These are phyloP conservation scores for Aspergillus cavernicola DNA, from an alignment of 495 filamentous ascomycete species.

Conservation along the genomic window DNA sequence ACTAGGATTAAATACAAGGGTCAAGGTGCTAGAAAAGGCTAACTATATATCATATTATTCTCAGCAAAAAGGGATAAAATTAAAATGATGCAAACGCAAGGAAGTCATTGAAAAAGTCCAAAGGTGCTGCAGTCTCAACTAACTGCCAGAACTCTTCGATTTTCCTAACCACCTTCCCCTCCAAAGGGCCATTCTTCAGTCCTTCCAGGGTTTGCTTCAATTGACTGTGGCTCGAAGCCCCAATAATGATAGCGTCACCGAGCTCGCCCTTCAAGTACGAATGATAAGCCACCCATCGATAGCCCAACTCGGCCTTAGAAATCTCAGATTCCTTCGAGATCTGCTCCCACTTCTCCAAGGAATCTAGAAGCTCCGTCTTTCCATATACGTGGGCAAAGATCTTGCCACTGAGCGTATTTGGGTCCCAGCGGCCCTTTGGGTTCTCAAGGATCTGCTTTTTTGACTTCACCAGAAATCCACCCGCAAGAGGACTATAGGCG, in stretches of 20 bases:
- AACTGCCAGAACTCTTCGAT: slow-evolving; percentile 52
- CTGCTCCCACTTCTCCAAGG: slow-evolving; percentile 41
- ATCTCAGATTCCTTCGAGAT: slow-evolving; percentile 42
- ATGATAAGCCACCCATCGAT: slow-evolving; percentile 55
- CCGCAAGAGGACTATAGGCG: slow-evolving; percentile 46
- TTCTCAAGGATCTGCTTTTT: slow-evolving; percentile 19
- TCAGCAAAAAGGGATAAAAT: too few species aligned
- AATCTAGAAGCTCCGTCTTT: slow-evolving; percentile 33
- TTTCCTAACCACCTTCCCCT: slow-evolving; percentile 31
- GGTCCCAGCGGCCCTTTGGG: slow-evolving; percentile 38
- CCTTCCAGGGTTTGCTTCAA: slow-evolving; percentile 46
- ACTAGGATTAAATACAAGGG: too few species aligned
- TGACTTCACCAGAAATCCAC: slow-evolving; percentile 47
- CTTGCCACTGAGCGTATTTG: slow-evolving; percentile 19
- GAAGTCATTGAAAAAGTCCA: slow-evolving; percentile 43
- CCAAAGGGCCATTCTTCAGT: slow-evolving; percentile 48
- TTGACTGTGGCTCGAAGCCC: slow-evolving; percentile 45
- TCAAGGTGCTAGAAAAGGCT: too few species aligned
- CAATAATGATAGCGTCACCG: slow-evolving; percentile 55
- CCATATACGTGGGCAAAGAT: slow-evolving; percentile 43
- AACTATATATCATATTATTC: too few species aligned
- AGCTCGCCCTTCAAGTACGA: slow-evolving; percentile 42
- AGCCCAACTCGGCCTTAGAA: slow-evolving; percentile 47
- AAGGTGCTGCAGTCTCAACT: slow-evolving; percentile 42
- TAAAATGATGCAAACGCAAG: too few species aligned